Percentiles rank a stretch among this genome's conserved stretches.
These are phyloP conservation scores for Diplodia scrobiculata DNA, from an alignment of 2,329 filamentous ascomycete genomes.

Conservation along the genomic window DNA sequence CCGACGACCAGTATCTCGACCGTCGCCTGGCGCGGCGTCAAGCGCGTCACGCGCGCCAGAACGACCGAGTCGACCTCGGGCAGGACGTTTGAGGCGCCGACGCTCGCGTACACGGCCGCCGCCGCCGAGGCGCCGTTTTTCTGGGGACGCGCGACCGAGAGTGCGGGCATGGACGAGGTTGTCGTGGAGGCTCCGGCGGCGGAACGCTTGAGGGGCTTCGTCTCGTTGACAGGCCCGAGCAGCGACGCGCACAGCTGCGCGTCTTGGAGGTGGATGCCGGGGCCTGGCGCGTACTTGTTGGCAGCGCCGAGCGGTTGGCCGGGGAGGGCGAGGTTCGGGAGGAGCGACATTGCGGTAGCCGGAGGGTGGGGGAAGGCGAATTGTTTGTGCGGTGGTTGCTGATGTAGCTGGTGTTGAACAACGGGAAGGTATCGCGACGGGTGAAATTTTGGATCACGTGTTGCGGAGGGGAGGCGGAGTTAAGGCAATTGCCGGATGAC, in stretches of 20 bases:
- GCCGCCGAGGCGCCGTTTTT: neutral
- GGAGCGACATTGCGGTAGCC: constrained; percentile 37
- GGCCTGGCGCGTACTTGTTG: constrained; percentile 69
- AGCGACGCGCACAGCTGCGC: constrained; percentile 79
- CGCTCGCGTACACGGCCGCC: constrained; percentile 28
- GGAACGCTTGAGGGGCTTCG: constrained; percentile 41
- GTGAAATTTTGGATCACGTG: constrained; percentile 28
- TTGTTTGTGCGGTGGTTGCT: neutral
- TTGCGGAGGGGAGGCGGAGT: neutral
- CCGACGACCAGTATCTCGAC: constrained; percentile 82
- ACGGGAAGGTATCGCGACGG: neutral
- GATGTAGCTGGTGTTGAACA: neutral
- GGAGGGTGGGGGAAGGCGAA: neutral
- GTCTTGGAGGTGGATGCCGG: constrained; percentile 81
- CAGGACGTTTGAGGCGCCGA: constrained; percentile 64
- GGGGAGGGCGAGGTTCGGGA: constrained; percentile 65
- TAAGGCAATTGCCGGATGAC: constrained; percentile 24
- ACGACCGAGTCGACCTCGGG: constrained; percentile 80
- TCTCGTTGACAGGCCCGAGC: constrained; percentile 63
- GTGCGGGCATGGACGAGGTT: constrained; percentile 42
- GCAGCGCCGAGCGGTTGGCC: constrained; percentile 75
- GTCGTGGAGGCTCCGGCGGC: neutral
- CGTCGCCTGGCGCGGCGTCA: constrained; percentile 80
- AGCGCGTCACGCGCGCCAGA: constrained; percentile 80
- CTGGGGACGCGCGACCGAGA: constrained; percentile 32